A percentile compares a stretch with the other conserved stretches of the same genome.
Conservation (phyloP, 2,329 filamentous ascomycete species). For the Fusarium phyllophilum region DNA sequence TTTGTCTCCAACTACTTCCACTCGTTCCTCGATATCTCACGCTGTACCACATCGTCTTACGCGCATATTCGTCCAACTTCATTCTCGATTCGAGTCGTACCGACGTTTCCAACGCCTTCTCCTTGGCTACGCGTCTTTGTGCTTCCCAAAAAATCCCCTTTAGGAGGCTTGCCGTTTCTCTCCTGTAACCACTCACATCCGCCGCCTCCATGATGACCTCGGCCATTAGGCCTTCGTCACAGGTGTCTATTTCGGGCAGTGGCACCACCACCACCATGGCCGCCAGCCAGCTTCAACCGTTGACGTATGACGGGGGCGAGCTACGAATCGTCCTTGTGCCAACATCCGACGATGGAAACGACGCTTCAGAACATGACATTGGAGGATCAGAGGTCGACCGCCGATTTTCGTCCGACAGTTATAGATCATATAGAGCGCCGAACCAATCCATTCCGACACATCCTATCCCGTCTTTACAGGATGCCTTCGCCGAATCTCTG, state of each 20-base stretch:
- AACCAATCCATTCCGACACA: slow-evolving; percentile 58
- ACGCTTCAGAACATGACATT: slow-evolving; percentile 9
- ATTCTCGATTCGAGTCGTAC: slow-evolving; percentile 14
- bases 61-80: slow-evolving; percentile 21
- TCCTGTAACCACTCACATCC: slow-evolving; percentile 11
- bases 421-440: slow-evolving; percentile 36
- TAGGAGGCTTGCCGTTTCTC: slow-evolving; percentile 28
- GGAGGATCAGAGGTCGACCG: slow-evolving; percentile 28
- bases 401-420: slow-evolving; percentile 35
- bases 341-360: slow-evolving; percentile 32
- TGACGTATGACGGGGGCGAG: slow-evolving; percentile 43
- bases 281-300: slow-evolving; percentile 44
- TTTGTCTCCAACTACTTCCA: slow-evolving; percentile 36
- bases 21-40: slow-evolving; percentile 35
- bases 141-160: slow-evolving; percentile 11
- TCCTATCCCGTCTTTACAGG: slow-evolving; percentile 80
- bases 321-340: slow-evolving; percentile 47
- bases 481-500: slow-evolving; percentile 84
- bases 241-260: slow-evolving; percentile 37
- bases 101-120: background rate
- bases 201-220: slow-evolving; percentile 37
- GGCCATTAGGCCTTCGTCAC: slow-evolving; percentile 38
- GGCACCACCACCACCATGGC: slow-evolving; percentile 46
- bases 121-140: slow-evolving; percentile 11
- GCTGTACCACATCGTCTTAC: slow-evolving; percentile 25